Evolutionary conservation across 495 filamentous ascomycete species (phyloP), one percentile per base, ranked within the genome.

Genomic region (Aspergillus campestris): DNA sequence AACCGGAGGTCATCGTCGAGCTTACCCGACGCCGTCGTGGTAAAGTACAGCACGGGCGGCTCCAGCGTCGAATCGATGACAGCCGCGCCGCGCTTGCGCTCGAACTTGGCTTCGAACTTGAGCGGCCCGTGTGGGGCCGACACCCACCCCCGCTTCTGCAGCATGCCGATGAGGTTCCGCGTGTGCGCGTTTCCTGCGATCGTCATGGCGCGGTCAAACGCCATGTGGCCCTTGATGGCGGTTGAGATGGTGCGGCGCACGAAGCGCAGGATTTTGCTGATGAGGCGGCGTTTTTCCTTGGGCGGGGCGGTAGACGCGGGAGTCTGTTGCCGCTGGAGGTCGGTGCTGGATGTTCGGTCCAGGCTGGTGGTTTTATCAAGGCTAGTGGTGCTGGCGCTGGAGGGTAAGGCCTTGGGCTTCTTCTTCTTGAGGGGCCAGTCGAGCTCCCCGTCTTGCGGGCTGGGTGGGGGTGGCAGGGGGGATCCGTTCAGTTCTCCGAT

Each of bases 401-500:
- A 50, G 6, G 31, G 18, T 18, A 34, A 35, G 6, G 39, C 50
- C 47, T 48, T 61, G 48, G 34, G 57, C 11, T 36, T 56, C 38
- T 53, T 63, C 13, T 51, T 78, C 71, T 38, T 70, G 53, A 27
- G 73, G 57, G 57, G 56, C 34, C 59, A 54, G 2, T 54, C 55
- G 8, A 82, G 74, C 0, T 82, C 79, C 6, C 77, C 69, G 11
- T 71, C 58, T 9, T 54, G 52, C n/a, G 74, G 69, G 3, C 64
- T 66, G 5, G 88, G 86, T 3, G 87, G 85, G 5, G 88, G 85
- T 1, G 88, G 87, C 1, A 94, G 65, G 0, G 88, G 88, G 2
- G 84, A 80, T 48, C 83, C 79, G 66, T 88, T 90, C 8, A 77
- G 79, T 63, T 94, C 89, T 38, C 87, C 85, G 34, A 91, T 78